phyloP scores from a whole-genome alignment of 192 early-diverging fungal genomes.

The Coemansia sp. region DNA sequence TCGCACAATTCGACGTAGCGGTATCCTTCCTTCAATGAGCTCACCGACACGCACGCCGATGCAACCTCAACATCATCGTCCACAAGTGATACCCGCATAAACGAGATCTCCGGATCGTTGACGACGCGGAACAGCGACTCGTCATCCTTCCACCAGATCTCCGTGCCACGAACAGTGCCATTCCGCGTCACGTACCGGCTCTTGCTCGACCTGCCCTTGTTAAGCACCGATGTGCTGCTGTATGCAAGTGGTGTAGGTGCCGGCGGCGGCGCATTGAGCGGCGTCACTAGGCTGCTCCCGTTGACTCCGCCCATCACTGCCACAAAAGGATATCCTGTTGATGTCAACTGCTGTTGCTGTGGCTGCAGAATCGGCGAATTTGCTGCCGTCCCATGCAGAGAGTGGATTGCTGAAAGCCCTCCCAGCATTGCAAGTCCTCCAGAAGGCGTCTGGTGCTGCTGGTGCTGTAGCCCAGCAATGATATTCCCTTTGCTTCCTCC shows the following conservation, averaged over 20 bases:
- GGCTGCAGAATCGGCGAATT: slow-evolving; percentile 29
- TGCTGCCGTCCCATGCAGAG: slow-evolving; percentile 19
- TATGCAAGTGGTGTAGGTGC: slow-evolving; percentile 26
- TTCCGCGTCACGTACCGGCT: slow-evolving; percentile 22
- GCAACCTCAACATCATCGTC: slow-evolving; percentile 49
- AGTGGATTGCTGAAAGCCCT: slow-evolving; percentile 16
- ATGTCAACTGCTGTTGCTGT: not conserved
- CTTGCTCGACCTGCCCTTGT: slow-evolving; percentile 11
- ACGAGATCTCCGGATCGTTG: slow-evolving; percentile 44
- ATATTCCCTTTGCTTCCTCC: slow-evolving; percentile 1
- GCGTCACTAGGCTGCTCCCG: slow-evolving; percentile 15
- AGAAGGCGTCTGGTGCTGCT: not conserved
- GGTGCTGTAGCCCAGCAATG: not conserved
- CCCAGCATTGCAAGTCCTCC: not conserved
- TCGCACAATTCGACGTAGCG: slow-evolving; percentile 46
- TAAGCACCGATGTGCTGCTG: not conserved
- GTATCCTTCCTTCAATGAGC: slow-evolving; percentile 46
- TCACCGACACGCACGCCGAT: slow-evolving; percentile 33
- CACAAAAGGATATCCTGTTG: slow-evolving; percentile 22
- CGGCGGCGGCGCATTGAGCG: slow-evolving; percentile 25
- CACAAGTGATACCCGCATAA: slow-evolving; percentile 36
- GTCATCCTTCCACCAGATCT: slow-evolving; percentile 43
- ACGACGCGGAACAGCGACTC: slow-evolving; percentile 31
- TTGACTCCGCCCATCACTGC: slow-evolving; percentile 5
- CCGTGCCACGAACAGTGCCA: slow-evolving; percentile 26